A percentile compares a stretch with the other conserved stretches of the same genome.
Evolutionary conservation across 2,329 filamentous ascomycete genomes (phyloP).

Genomic region (Botrytis medusae): DNA sequence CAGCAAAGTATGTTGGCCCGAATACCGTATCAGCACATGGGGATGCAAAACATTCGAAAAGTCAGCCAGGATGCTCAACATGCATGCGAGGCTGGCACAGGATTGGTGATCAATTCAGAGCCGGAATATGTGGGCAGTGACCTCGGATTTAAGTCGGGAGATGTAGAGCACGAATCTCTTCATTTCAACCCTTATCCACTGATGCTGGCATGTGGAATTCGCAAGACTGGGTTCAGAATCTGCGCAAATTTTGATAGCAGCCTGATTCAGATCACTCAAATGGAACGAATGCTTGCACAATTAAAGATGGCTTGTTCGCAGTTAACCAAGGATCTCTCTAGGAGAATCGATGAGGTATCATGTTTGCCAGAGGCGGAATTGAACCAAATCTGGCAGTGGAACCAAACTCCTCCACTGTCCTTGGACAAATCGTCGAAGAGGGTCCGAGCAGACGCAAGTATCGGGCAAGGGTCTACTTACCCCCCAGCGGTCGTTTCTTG

Average conservation of each 20-base stretch:
- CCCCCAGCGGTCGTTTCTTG: slow-evolving; percentile 41
- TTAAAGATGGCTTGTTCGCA: slow-evolving; percentile 35
- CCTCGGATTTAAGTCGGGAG: slow-evolving; percentile 34
- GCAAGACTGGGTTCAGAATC: slow-evolving; percentile 45
- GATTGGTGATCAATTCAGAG: slow-evolving; percentile 11
- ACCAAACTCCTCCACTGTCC: slow-evolving; percentile 41
- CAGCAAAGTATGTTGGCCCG: slow-evolving; percentile 49
- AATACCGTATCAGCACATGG: slow-evolving; percentile 42
- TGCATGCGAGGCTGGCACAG: slow-evolving; percentile 34
- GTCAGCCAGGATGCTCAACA: slow-evolving; percentile 40
- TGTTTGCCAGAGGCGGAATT: slow-evolving; percentile 38
- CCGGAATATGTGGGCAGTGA: slow-evolving; percentile 6
- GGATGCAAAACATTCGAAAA: slow-evolving; percentile 33
- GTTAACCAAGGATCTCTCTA: slow-evolving; percentile 34
- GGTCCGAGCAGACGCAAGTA: slow-evolving; percentile 27
- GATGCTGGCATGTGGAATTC: slow-evolving; percentile 49
- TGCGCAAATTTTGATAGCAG: slow-evolving; percentile 46
- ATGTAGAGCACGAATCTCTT: slow-evolving; percentile 37
- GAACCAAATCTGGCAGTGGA: slow-evolving; percentile 47
- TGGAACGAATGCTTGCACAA: slow-evolving; percentile 43
- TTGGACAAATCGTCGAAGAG: slow-evolving; percentile 36
- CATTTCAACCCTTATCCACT: slow-evolving; percentile 51
- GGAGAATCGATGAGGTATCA: slow-evolving; percentile 40
- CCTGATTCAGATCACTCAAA: slow-evolving; percentile 41
- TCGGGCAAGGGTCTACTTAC: slow-evolving; percentile 38